These are phyloP conservation scores for Arxiozyma bovina DNA, from an alignment of 1,139 yeast species.

Conservation along the genomic window DNA sequence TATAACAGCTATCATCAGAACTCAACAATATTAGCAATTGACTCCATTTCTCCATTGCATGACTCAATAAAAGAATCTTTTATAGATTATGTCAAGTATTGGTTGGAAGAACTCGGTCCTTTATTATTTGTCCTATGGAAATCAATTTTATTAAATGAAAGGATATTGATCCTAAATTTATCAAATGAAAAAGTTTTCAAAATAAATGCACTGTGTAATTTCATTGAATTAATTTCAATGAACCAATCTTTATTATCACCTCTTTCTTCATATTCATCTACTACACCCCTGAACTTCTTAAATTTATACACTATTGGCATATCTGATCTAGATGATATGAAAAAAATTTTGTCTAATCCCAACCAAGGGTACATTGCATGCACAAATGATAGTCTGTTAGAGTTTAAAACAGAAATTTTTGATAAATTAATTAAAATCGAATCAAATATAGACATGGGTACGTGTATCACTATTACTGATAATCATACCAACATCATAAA, in stretches of 20 bases:
- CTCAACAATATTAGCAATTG: background rate
- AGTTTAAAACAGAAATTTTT: conserved; percentile 47
- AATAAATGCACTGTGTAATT: conserved; percentile 41
- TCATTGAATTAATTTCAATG: conserved; percentile 36
- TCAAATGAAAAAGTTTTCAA: conserved; percentile 34
- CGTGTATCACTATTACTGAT: conserved; percentile 1
- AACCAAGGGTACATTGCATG: conserved; percentile 46
- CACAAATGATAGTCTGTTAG: conserved; percentile 63
- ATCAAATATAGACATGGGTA: conserved; percentile 6
- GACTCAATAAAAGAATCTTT: background rate
- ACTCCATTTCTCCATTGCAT: background rate
- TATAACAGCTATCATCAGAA: background rate
- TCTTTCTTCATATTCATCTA: background rate
- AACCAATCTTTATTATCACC: background rate
- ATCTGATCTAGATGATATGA: conserved; percentile 17
- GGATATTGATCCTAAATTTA: conserved; percentile 49
- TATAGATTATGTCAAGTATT: background rate
- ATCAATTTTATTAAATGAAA: conserved; percentile 52
- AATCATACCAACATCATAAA: conserved; percentile 17
- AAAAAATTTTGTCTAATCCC: conserved; percentile 4
- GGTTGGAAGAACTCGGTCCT: conserved; percentile 49
- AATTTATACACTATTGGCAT: conserved; percentile 55
- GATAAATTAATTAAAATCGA: conserved; percentile 40
- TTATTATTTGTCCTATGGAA: conserved; percentile 64
- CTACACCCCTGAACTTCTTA: background rate